phyloP scores from a whole-genome alignment of 257 asterid genomes.

The Capsicum baccatum region DNA sequence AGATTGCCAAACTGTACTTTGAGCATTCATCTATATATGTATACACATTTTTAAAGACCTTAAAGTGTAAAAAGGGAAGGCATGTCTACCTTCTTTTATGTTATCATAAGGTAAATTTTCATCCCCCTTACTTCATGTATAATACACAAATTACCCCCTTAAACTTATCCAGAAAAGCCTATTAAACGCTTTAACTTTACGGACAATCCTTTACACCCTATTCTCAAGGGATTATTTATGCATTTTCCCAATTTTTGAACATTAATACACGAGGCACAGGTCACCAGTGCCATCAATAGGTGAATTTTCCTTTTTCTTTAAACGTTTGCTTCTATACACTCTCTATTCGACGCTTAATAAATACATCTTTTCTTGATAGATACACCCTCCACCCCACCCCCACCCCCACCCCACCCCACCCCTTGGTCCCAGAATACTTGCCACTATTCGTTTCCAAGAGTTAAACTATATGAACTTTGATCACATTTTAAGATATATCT shows the following conservation, averaged over 20 bases:
- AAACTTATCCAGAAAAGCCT: neutral
- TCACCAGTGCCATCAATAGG: neutral
- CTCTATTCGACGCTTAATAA: neutral
- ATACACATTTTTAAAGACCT: neutral
- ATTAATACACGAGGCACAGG: neutral
- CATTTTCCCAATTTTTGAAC: neutral
- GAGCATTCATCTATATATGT: neutral
- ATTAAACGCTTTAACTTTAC: neutral
- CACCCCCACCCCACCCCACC: too few species aligned
- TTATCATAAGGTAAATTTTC: neutral
- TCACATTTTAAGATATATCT: neutral
- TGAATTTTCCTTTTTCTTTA: neutral
- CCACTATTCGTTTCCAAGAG: neutral
- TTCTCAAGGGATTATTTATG: neutral
- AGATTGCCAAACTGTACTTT: slow-evolving; percentile 6
- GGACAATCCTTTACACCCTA: neutral
- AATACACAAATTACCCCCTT: neutral
- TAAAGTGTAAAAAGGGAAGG: neutral
- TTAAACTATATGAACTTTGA: neutral
- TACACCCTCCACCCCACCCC: neutral
- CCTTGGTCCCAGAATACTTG: neutral
- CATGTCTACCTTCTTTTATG: neutral
- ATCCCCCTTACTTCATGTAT: neutral
- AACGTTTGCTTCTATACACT: neutral
- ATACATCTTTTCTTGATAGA: neutral